Evolutionary conservation across 148 eudicot species (phyloP).

Genomic region (Diospyros kaki): DNA sequence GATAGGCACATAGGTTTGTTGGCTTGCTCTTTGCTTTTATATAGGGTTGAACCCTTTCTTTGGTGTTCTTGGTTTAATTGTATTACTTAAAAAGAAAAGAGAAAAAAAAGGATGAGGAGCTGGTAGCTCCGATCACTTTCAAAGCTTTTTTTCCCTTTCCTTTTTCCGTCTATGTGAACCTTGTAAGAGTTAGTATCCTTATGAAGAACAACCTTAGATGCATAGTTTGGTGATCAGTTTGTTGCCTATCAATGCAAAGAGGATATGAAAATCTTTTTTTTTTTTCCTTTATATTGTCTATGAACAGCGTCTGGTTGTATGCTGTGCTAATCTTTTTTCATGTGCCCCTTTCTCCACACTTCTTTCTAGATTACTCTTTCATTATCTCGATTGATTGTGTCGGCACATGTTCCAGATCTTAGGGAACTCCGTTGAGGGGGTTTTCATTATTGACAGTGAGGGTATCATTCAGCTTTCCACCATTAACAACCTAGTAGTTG

Average conservation of each 20-base stretch:
- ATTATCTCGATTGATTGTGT: not conserved
- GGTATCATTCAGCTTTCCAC: constrained; percentile 99
- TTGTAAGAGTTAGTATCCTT: too few species aligned
- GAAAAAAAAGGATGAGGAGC: too few species aligned
- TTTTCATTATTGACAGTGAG: too few species aligned
- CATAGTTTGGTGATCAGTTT: not conserved
- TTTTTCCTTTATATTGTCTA: not conserved
- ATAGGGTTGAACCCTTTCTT: too few species aligned
- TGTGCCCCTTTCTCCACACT: not conserved
- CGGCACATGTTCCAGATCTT: constrained; percentile 6
- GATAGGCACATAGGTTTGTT: too few species aligned
- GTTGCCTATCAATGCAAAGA: not conserved
- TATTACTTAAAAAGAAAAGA: too few species aligned
- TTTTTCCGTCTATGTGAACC: not conserved
- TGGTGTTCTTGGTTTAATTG: too few species aligned
- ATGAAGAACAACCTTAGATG: not conserved
- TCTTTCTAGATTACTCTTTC: not conserved
- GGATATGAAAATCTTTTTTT: too few species aligned
- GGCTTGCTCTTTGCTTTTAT: too few species aligned
- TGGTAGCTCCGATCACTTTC: not conserved
- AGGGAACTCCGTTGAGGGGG: constrained; percentile 98
- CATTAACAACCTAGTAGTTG: constrained; percentile 91
- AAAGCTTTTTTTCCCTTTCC: not conserved
- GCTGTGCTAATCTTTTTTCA: not conserved
- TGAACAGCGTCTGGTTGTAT: not conserved